Evolutionary conservation across 2,329 filamentous ascomycete genomes (phyloP), one percentile per base, ranked within the genome.

Genomic region (Aspergillus piperis): DNA sequence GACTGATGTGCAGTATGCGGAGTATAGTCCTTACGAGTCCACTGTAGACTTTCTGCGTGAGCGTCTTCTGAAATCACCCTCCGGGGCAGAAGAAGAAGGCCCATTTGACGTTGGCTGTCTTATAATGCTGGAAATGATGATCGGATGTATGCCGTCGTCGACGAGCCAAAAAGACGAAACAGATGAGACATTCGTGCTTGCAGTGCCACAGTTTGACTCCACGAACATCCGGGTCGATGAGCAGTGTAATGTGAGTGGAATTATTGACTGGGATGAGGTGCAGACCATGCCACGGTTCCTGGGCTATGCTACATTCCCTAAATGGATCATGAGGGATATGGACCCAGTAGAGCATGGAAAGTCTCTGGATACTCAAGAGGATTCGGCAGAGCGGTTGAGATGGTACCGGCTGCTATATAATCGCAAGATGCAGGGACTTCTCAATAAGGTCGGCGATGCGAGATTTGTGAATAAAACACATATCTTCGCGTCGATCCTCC

Each of bases 221-320:
- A 38, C 8, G n/a, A 55, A 55, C 25, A 44, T 55, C 1, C 53
- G 41, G 7, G 3, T 55, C 41, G 53, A 55, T 11, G 53, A 55
- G 5, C 41, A 55, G 23, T 27, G 23, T 11, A 17, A 27, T 21
- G 53, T 55, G 23, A 55, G 17, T 7, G 53, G 53, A 13, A 44
- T 55, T n/a, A 44, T 55, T 19, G 39, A 55, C 25, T 55, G 53
- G 53, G 53, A 55, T 32, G 53, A 13, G 25, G 53, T n/a, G 15
- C 39, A 55, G n/a, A 55, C 53, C 25, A 55, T 55, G 53, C 53
- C 53, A 25, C 53, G 53, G n/a, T 55, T 47, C 25, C 25, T 55
- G 11, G 53, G 53, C 23, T 55, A 47, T 17, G n/a, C 53, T 15
- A 19, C n/a, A 25, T 55, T 55, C 10, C 53, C 53, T n/a, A 15